These are phyloP conservation scores for Panaeolus cyanescens DNA, from an alignment of 768 basidiomycete genomes.

Conservation along the genomic window DNA sequence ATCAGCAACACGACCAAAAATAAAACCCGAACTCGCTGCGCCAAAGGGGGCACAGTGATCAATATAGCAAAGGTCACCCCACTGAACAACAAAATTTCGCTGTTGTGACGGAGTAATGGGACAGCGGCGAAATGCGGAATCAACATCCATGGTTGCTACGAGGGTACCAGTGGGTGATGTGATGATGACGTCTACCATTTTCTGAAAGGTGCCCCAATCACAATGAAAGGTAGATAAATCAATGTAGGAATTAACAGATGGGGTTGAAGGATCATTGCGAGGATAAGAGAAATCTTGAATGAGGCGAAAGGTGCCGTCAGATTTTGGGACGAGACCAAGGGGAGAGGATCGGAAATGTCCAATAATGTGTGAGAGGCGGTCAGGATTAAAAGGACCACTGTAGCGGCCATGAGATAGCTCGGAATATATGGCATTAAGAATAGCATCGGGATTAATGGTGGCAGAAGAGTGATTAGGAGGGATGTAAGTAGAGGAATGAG, in stretches of 20 bases:
- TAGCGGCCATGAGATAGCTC: constrained; percentile 33
- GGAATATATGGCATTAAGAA: constrained; percentile 30
- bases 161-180: constrained; percentile 31
- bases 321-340: constrained; percentile 39
- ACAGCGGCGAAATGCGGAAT: constrained; percentile 33
- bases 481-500: constrained; percentile 18
- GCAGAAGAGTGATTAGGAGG: constrained; percentile 37
- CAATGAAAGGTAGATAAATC: constrained; percentile 30
- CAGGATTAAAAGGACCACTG: constrained; percentile 27
- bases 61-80: constrained; percentile 24
- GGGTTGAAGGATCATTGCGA: constrained; percentile 13
- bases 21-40: constrained; percentile 21
- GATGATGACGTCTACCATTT: constrained; percentile 7
- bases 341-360: constrained; percentile 44
- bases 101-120: constrained; percentile 32
- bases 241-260: constrained; percentile 32
- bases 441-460: constrained; percentile 24
- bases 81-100: constrained; percentile 20
- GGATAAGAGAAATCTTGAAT: constrained; percentile 36
- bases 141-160: constrained; percentile 39
- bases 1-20: constrained; percentile 34
- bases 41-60: constrained; percentile 30
- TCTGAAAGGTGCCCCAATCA: constrained; percentile 20
- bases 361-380: constrained; percentile 30
- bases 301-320: constrained; percentile 22